Percentiles rank a stretch among this genome's conserved stretches.
These are phyloP conservation scores for Aspergillus fructus DNA, from an alignment of 2,329 filamentous ascomycete genomes.

Conservation along the genomic window DNA sequence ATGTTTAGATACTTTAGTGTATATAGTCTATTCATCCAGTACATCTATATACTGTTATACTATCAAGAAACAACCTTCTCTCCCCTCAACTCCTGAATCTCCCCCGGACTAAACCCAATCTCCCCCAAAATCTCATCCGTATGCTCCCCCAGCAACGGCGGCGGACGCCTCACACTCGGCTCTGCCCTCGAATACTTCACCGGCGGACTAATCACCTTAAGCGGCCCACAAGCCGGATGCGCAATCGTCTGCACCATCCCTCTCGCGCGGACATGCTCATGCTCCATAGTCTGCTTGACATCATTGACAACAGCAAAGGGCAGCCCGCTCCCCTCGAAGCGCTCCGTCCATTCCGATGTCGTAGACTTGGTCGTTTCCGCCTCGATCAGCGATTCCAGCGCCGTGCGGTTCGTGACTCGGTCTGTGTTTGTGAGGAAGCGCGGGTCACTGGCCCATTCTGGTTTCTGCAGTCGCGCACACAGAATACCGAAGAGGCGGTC, in stretches of 20 bases:
- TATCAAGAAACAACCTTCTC: constrained; percentile 60
- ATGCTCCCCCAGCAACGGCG: constrained; percentile 86
- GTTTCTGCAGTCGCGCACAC: constrained; percentile 56
- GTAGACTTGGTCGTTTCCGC: constrained; percentile 70
- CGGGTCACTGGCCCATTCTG: constrained; percentile 58
- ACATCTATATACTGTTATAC: no score
- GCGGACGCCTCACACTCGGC: constrained; percentile 72
- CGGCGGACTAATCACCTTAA: constrained; percentile 90
- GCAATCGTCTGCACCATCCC: constrained; percentile 88
- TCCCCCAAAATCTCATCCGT: constrained; percentile 72
- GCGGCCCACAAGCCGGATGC: constrained; percentile 76
- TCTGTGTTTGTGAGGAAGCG: constrained; percentile 60
- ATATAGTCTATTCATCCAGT: no score
- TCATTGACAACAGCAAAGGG: constrained; percentile 96
- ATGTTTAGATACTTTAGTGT: no score
- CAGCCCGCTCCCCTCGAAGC: constrained; percentile 85
- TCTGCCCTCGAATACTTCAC: constrained; percentile 87
- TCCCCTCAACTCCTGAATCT: constrained; percentile 62
- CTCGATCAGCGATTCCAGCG: constrained; percentile 72
- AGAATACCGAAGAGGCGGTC: constrained; percentile 62
- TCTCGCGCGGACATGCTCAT: constrained; percentile 76
- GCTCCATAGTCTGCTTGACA: constrained; percentile 76
- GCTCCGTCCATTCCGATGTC: constrained; percentile 80
- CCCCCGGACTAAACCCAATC: constrained; percentile 57
- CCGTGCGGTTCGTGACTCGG: constrained; percentile 65